Evolutionary conservation across 2,329 filamentous ascomycete species (phyloP).

Genomic region (Colletotrichum lini): DNA sequence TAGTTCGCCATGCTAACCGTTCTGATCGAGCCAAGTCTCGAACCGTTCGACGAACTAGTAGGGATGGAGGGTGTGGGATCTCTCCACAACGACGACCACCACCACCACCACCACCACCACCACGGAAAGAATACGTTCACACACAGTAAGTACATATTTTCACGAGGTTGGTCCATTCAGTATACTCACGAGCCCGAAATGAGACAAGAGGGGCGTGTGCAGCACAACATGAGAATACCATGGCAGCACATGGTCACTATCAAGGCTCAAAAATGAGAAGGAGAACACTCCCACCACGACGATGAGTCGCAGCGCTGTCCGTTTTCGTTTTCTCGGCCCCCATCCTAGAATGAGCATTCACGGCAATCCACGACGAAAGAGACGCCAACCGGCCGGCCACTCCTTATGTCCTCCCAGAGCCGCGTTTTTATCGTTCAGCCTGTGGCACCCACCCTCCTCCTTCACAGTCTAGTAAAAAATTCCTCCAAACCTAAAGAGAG

Average conservation of each 20-base stretch:
- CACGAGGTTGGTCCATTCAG: conserved; percentile 10
- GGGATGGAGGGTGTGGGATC: conserved; percentile 34
- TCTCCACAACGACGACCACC: conserved; percentile 14
- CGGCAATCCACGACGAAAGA: conserved; percentile 1
- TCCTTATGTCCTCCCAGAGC: conserved; percentile 6
- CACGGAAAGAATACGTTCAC: conserved; percentile 14
- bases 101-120: conserved; percentile 1
- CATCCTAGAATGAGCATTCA: conserved; percentile 13
- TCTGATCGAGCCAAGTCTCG: conserved; percentile 39
- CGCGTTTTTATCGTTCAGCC: conserved; percentile 21
- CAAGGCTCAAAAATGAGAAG: conserved; percentile 13
- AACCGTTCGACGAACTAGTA: conserved; percentile 39
- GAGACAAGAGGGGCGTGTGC: conserved; percentile 32
- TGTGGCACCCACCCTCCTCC: background rate
- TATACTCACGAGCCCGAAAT: conserved; percentile 3
- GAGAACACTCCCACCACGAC: conserved; percentile 18
- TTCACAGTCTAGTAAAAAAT: background rate
- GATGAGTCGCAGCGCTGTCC: background rate
- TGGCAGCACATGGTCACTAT: conserved; percentile 28
- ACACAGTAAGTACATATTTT: background rate
- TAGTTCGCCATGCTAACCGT: conserved; percentile 21
- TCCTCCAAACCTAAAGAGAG: background rate
- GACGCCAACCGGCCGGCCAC: background rate
- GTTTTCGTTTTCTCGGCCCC: background rate
- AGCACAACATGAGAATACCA: conserved; percentile 15